Base-by-base conservation (phyloP, 2,329 filamentous ascomycete species). In the Trichoderma hamatum region DNA sequence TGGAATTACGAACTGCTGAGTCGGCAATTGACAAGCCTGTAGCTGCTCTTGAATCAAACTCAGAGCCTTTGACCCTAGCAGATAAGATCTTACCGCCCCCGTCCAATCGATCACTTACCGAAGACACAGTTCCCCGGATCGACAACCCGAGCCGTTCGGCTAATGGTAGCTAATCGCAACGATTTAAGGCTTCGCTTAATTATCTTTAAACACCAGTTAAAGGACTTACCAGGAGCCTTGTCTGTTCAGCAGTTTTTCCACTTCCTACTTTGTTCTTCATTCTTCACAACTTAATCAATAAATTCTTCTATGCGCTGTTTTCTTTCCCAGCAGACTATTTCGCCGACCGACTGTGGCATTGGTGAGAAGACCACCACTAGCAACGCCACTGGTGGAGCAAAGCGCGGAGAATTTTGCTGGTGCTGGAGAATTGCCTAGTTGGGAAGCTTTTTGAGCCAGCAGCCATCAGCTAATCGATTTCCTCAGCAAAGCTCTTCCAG, bases 61-160 rank as follows among this genome's bases (percentile, higher is more conserved):
- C 14, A 28, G 16, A 3, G 19, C 10, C 7, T 43, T 51, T 10
- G n/a, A 30, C 30, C 10, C 32, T 43, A 19, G 32, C 61, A 32
- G 61, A 51, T 49, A 39, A 51, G 28, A 51, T 67, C 39, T 66
- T 56, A 24, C 62, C 51, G 62, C 56, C 52, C 52, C 28, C 14
- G 21, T 51, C 28, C 39, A 49, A n/a, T 36, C 24, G 32, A 28
- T 63, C 36, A 32, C 24, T 6, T 65, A 36, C 21, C 32, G 5
- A 39, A 14, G 61, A 43, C 60, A 26, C 32, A 16, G n/a, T 10
- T 39, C 36, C 52, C 34, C 63, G 52, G 28, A 59, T 32, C 21
- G 64, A 39, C 49, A 30, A n/a, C 21, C 54, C 30, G 21, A 39
- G 7, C 54, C 16, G 21, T n/a, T 36, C 39, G 13, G 54, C 54